Evolutionary conservation across 257 asterid species (phyloP).

Genomic region (Verbena officinalis): DNA sequence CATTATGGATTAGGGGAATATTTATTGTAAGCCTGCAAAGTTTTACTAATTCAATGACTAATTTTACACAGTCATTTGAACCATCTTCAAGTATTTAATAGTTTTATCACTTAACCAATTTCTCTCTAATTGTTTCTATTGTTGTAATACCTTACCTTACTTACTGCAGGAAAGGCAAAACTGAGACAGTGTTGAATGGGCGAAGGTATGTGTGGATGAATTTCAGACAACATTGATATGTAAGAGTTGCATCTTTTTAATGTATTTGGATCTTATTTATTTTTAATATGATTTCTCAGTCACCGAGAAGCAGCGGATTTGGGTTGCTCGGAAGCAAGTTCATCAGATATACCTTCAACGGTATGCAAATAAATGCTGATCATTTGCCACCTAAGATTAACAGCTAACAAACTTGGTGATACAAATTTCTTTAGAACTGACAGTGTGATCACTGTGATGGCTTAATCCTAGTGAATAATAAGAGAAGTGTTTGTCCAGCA

Average conservation of each 20-base stretch:
- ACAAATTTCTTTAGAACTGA: background rate
- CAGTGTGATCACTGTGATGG: slow-evolving; percentile 4
- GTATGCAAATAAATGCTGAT: slow-evolving; percentile 45
- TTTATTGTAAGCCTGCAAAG: background rate
- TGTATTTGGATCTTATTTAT: slow-evolving; percentile 25
- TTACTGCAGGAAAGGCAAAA: slow-evolving; percentile 37
- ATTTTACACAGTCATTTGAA: background rate
- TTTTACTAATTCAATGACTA: background rate
- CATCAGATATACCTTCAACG: slow-evolving; percentile 50
- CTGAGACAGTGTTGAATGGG: slow-evolving; percentile 24
- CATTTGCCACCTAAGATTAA: slow-evolving; percentile 1
- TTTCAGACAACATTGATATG: slow-evolving; percentile 1
- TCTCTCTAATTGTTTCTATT: slow-evolving; percentile 18
- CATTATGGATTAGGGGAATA: slow-evolving; percentile 4
- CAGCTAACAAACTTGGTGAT: background rate
- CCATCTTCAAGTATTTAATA: slow-evolving; percentile 18
- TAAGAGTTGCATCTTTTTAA: slow-evolving; percentile 17
- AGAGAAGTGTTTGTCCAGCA: too few species aligned
- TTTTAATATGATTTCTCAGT: slow-evolving; percentile 31
- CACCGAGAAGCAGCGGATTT: slow-evolving; percentile 45
- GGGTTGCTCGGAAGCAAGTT: slow-evolving; percentile 39
- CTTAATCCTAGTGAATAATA: background rate
- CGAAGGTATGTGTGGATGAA: slow-evolving; percentile 28
- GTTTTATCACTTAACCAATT: slow-evolving; percentile 11
- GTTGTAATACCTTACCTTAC: slow-evolving; percentile 22